These are phyloP conservation scores for Leccinum griseonigrum DNA, from an alignment of 1,284 basidiomycete species.

Conservation along the genomic window DNA sequence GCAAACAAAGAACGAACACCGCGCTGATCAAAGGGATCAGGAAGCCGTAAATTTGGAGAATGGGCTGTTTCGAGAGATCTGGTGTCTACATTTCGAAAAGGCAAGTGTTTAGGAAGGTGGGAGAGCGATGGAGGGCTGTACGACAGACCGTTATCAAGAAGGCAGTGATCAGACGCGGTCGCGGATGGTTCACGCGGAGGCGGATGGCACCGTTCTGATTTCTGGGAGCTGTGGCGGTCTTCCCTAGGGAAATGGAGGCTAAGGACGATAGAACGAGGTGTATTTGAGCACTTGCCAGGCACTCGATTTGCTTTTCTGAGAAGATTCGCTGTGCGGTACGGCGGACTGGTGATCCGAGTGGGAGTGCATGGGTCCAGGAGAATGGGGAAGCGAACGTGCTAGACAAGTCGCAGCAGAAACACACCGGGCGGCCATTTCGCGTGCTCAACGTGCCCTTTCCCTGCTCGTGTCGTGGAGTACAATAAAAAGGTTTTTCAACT, in stretches of 20 bases:
- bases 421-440: conserved; percentile 12
- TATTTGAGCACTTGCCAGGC: conserved; percentile 31
- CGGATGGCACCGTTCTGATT: conserved; percentile 20
- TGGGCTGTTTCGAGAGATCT: conserved; percentile 35
- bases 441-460: conserved; percentile 17
- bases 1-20: conserved; percentile 38
- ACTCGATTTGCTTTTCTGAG: conserved; percentile 24
- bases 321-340: conserved; percentile 23
- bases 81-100: conserved; percentile 29
- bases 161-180: conserved; percentile 32
- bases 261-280: conserved; percentile 21
- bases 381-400: conserved; percentile 23
- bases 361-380: conserved; percentile 26
- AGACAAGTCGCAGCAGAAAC: conserved; percentile 4
- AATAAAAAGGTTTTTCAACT: conserved; percentile 6
- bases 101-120: conserved; percentile 28
- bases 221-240: conserved; percentile 25
- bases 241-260: conserved; percentile 26
- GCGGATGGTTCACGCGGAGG: conserved; percentile 25
- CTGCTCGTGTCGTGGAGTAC: conserved; percentile 1
- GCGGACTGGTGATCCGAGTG: conserved; percentile 33
- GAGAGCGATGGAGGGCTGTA: conserved; percentile 24
- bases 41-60: conserved; percentile 34
- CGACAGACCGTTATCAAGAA: conserved; percentile 33
- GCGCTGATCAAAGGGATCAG: conserved; percentile 38